These are phyloP conservation scores for Corylus heterophylla DNA, from an alignment of 306 rosid genomes.

Conservation along the genomic window DNA sequence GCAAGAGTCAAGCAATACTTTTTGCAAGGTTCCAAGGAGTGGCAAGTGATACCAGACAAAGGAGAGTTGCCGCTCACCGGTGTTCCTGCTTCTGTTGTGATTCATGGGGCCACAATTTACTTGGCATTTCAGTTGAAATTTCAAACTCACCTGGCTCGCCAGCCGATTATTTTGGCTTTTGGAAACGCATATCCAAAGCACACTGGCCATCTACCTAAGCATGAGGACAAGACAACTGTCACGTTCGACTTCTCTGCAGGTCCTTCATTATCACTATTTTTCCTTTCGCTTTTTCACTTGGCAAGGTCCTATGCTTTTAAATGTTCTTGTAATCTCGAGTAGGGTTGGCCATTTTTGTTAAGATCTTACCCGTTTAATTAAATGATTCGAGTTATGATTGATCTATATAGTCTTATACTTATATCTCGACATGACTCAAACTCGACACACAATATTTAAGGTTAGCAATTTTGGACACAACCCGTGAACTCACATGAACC, in stretches of 20 bases:
- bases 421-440: no score
- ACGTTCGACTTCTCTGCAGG: constrained; percentile 83
- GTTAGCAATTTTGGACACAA: no score
- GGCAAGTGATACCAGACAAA: constrained; percentile 70
- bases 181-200: constrained; percentile 61
- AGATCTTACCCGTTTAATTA: no score
- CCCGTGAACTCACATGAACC: no score
- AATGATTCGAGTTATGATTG: no score
- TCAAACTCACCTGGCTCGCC: constrained; percentile 48
- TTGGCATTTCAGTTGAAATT: constrained; percentile 87
- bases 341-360: no score
- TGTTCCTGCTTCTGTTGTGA: constrained; percentile 77
- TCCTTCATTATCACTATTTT: constrained; percentile 20
- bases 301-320: not conserved
- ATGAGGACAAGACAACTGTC: constrained; percentile 63
- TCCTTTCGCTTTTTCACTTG: not conserved
- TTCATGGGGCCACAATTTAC: constrained; percentile 84
- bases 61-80: constrained; percentile 92
- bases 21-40: constrained; percentile 65
- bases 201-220: constrained; percentile 50
- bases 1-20: constrained; percentile 83
- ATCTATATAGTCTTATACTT: no score
- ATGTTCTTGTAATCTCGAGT: not conserved
- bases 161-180: constrained; percentile 79
- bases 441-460: no score